Evolutionary conservation across 1,284 basidiomycete species (phyloP), one percentile per base, ranked within the genome.

Genomic region (Malassezia sp.): DNA sequence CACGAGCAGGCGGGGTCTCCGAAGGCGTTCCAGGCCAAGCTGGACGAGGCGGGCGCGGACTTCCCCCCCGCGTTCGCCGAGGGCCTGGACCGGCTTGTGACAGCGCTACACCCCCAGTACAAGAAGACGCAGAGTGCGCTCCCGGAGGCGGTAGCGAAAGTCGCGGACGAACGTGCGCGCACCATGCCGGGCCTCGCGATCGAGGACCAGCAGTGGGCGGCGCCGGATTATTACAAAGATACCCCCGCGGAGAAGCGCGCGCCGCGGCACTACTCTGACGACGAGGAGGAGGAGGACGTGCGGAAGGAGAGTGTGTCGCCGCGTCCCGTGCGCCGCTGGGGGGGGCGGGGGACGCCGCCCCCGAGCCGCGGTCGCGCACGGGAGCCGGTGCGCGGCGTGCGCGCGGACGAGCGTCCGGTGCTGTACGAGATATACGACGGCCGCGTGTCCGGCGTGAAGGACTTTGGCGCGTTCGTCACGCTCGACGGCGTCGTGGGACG

Each of bases 341-440:
- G 30, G 22, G n/a, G n/a, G n/a, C n/a, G n/a, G n/a, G 22, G n/a
- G n/a, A 28, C 27, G 24, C 35, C 34, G 29, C 27, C 23, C 5
- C 18, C 31, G 6, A 26, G 27, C 4, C 45, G 38, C 10, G 36
- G 15, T 2, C 5, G n/a, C n/a, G 29, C 24, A 14, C 35, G 30
- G 29, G 26, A 45, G 42, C 22, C 35, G 8, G 22, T 14, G 10
- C 39, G 36, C 38, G 6, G 26, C 26, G 7, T 6, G n/a, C n/a
- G n/a, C n/a, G 30, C 30, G 1, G 64, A 97, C 68, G 85, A 91
- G 31, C 76, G 76, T 41, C 89, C 93, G 0, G 75, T 95, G 2
- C 70, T 95, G 30, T 95, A 83, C 80, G 96, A 96, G 75, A 88
- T 96, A 36, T 97, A 97, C 73, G 77, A 79, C 49, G 91, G 89